These are phyloP conservation scores for Tolypocladium cylindrosporum DNA, from an alignment of 2,329 filamentous ascomycete species.

Conservation along the genomic window DNA sequence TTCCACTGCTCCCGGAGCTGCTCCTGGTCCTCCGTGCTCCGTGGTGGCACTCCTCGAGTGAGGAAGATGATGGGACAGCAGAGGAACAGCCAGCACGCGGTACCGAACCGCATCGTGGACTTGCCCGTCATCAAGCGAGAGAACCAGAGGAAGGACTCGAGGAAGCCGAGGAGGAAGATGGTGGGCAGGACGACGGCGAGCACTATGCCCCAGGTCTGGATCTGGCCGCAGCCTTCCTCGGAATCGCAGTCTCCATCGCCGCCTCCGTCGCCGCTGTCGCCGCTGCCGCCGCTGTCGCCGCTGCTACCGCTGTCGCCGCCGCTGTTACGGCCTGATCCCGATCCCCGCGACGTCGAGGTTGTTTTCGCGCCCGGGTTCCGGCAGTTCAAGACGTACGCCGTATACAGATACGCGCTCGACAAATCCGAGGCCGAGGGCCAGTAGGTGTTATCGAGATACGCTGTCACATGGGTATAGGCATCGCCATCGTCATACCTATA, in stretches of 20 bases:
- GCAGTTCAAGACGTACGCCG: slow-evolving; percentile 10
- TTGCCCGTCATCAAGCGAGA: slow-evolving; percentile 19
- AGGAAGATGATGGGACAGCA: slow-evolving; percentile 5
- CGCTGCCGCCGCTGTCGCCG: neutral
- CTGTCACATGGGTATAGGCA: slow-evolving; percentile 7
- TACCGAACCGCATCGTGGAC: slow-evolving; percentile 16
- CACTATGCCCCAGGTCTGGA: slow-evolving; percentile 12
- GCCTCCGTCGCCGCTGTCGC: neutral
- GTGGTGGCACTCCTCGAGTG: slow-evolving; percentile 5
- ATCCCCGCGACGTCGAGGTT: neutral
- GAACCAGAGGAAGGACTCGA: slow-evolving; percentile 22
- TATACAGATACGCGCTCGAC: slow-evolving; percentile 6
- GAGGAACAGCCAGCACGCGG: slow-evolving; percentile 17
- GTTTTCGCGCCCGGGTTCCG: slow-evolving; percentile 6
- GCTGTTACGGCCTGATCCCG: neutral
- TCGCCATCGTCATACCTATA: slow-evolving; percentile 2
- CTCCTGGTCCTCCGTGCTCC: slow-evolving; percentile 4
- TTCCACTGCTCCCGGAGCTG: slow-evolving; percentile 8
- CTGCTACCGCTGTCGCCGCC: neutral
- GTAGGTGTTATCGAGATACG: slow-evolving; percentile 6
- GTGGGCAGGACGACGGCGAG: slow-evolving; percentile 14
- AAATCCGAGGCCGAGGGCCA: neutral
- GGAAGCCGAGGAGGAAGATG: slow-evolving; percentile 18
- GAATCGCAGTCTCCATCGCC: neutral
- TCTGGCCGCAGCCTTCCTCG: neutral